Conservation (phyloP, 2,329 filamentous ascomycete genomes). For the Pseudocercospora crystallina region DNA sequence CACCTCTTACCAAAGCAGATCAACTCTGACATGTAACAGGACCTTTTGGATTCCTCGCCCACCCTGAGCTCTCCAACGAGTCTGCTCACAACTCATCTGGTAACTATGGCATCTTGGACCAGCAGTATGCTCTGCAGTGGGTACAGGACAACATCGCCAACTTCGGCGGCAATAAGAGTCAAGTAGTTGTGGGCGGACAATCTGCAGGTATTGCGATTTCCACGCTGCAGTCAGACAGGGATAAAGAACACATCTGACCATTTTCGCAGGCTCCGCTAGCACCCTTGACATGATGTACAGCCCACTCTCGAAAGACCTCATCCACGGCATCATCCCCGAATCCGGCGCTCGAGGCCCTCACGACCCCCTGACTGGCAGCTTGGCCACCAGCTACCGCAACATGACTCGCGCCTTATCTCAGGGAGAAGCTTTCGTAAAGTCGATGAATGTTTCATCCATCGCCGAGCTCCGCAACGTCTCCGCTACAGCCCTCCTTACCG, state of each 20-base stretch:
- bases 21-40: background rate
- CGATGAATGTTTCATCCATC: slow-evolving; percentile 6
- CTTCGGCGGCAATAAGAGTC: slow-evolving; percentile 53
- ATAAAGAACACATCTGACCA: too few species aligned
- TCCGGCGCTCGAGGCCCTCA: slow-evolving; percentile 1
- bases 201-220: background rate
- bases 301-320: background rate
- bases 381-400: background rate
- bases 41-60: background rate
- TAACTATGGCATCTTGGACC: slow-evolving; percentile 44
- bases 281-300: background rate
- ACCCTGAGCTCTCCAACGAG: background rate
- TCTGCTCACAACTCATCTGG: background rate
- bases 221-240: background rate
- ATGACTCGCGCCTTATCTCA: background rate
- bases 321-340: background rate
- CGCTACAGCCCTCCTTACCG: background rate
- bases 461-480: slow-evolving; percentile 6
- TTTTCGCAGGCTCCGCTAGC: background rate
- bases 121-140: slow-evolving; percentile 61
- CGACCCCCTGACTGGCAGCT: background rate
- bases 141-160: slow-evolving; percentile 57
- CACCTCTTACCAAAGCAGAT: background rate
- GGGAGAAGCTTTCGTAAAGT: background rate
- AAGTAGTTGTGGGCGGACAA: background rate